Conservation (phyloP, 257 asterid genomes). For the Fraxinus anomala region DNA sequence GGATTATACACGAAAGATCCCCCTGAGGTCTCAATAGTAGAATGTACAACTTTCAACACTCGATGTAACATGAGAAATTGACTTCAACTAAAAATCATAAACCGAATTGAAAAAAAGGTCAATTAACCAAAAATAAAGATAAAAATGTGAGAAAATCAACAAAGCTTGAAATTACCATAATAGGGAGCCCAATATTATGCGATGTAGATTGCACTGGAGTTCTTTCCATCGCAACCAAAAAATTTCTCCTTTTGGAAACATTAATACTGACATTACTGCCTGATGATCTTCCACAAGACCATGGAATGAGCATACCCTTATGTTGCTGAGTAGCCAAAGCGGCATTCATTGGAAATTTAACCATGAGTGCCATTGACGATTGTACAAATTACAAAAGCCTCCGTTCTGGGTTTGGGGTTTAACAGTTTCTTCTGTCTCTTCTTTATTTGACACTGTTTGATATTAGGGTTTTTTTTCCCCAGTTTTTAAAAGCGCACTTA, state of each 20-base stretch:
- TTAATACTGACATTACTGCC: conserved; percentile 19
- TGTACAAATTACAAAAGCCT: not conserved
- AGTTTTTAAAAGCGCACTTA: no score
- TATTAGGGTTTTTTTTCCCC: not conserved
- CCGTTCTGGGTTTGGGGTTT: not conserved
- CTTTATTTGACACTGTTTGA: not conserved
- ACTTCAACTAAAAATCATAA: not conserved
- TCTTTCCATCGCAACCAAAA: conserved; percentile 34
- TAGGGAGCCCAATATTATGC: conserved; percentile 36
- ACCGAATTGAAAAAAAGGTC: not conserved
- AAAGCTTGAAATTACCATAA: conserved; percentile 43
- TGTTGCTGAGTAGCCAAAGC: conserved; percentile 25
- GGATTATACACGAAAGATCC: not conserved
- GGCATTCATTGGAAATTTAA: conserved; percentile 35
- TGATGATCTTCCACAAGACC: conserved; percentile 2
- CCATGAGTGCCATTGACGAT: conserved; percentile 39
- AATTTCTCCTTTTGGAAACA: conserved; percentile 27
- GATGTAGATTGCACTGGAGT: conserved; percentile 28
- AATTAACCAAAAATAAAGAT: not conserved
- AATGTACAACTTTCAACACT: not conserved
- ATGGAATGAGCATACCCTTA: conserved; percentile 26
- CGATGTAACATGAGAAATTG: not conserved
- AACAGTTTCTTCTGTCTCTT: not conserved
- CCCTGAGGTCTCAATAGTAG: not conserved
- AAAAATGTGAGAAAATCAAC: not conserved